Conservation (phyloP, 140 eudicot genomes). For the Senecio squalidus region DNA sequence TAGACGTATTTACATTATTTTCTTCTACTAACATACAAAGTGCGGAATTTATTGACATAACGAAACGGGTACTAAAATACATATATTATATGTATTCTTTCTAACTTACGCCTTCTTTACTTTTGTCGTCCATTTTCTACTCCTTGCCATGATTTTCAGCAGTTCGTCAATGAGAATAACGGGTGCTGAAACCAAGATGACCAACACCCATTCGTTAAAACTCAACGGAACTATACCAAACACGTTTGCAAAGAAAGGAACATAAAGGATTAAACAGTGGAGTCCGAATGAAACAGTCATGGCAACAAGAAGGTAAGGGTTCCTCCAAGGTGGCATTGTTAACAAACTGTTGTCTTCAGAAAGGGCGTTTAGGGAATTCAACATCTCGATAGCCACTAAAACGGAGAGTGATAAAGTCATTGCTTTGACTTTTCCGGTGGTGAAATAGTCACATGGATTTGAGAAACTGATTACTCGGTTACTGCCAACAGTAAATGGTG, state of each 20-base stretch:
- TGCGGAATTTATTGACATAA: slow-evolving; percentile 1
- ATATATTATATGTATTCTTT: not conserved
- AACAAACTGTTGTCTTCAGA: slow-evolving; percentile 82
- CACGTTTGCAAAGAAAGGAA: slow-evolving; percentile 51
- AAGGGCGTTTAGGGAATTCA: slow-evolving; percentile 82
- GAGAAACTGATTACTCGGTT: slow-evolving; percentile 42
- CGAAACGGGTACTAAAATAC: not conserved
- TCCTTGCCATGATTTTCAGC: slow-evolving; percentile 50
- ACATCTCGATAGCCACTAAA: slow-evolving; percentile 84
- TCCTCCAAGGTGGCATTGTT: slow-evolving; percentile 85
- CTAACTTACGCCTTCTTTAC: slow-evolving; percentile 34
- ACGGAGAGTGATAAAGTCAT: slow-evolving; percentile 79
- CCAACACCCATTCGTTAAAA: slow-evolving; percentile 51
- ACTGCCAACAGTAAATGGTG: slow-evolving; percentile 54
- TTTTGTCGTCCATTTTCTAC: slow-evolving; percentile 28
- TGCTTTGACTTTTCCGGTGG: slow-evolving; percentile 76
- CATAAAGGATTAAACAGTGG: slow-evolving; percentile 72
- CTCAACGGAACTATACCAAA: slow-evolving; percentile 54
- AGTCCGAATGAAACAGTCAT: slow-evolving; percentile 65
- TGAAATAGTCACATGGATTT: slow-evolving; percentile 79
- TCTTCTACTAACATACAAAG: not conserved
- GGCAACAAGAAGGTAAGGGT: slow-evolving; percentile 79
- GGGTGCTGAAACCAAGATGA: slow-evolving; percentile 50
- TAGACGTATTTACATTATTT: not conserved
- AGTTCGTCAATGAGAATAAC: slow-evolving; percentile 50